A percentile compares a stretch with the other conserved stretches of the same genome.
These are phyloP conservation scores for Zalaria sp. DNA, from an alignment of 2,329 filamentous ascomycete genomes.

Conservation along the genomic window DNA sequence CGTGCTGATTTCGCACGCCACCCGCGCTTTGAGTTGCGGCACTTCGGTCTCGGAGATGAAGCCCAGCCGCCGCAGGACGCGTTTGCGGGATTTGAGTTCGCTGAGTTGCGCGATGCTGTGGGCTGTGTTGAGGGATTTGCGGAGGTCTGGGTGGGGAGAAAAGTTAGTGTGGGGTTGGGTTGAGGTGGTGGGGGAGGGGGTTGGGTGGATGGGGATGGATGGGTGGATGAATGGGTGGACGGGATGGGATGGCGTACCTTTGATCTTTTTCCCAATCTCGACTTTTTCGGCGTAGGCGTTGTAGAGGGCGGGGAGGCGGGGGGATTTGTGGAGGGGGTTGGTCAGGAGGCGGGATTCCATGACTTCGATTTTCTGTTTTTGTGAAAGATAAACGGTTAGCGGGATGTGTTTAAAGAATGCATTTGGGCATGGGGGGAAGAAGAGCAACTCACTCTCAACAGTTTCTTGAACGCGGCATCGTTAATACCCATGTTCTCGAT, in stretches of 20 bases:
- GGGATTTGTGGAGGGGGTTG: slow-evolving; percentile 85
- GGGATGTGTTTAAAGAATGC: no score
- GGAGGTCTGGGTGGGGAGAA: no score
- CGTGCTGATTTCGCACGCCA: slow-evolving; percentile 94
- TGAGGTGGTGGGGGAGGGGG: no score
- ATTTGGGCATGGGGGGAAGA: no score
- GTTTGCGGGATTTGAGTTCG: slow-evolving; percentile 89
- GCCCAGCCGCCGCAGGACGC: slow-evolving; percentile 80
- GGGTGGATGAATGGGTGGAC: no score
- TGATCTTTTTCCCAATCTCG: slow-evolving; percentile 62
- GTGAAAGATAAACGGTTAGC: slow-evolving; percentile 8
- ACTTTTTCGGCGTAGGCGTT: slow-evolving; percentile 77
- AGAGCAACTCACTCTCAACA: slow-evolving; percentile 44
- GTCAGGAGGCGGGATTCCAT: slow-evolving; percentile 78
- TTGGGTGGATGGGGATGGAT: no score
- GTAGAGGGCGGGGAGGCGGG: slow-evolving; percentile 70
- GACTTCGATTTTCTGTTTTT: slow-evolving; percentile 73
- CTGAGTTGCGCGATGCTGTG: slow-evolving; percentile 51
- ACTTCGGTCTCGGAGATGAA: slow-evolving; percentile 96
- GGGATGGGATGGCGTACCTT: slow-evolving; percentile 21
- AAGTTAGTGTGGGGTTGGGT: no score
- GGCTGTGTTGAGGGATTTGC: no score
- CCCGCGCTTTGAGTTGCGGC: slow-evolving; percentile 90
- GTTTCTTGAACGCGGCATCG: slow-evolving; percentile 85
- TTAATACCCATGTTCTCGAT: slow-evolving; percentile 93